Base-by-base conservation (phyloP, 495 filamentous ascomycete genomes). In the Aspergillus avenaceus region DNA sequence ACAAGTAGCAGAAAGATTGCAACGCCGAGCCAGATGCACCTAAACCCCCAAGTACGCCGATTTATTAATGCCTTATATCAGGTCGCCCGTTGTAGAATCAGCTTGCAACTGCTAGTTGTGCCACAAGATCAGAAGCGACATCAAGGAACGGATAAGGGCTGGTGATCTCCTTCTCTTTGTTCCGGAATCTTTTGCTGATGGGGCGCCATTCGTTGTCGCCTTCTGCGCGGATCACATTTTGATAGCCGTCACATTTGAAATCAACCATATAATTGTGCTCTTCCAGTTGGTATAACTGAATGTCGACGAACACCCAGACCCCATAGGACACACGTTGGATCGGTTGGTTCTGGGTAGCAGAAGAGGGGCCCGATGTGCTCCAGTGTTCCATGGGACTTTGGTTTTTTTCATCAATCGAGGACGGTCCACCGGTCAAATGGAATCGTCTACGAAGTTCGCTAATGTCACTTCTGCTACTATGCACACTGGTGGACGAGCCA, bases 191-290 rank as follows among this genome's bases (percentile, higher is more conserved):
- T 43, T 73, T 75, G 64, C 70, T 74, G 38, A 77, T 71, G 7
- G 73, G 69, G 28, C 64, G 63, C 73, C 73, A 77, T 40, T 75
- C 73, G 11, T 61, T 55, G 12, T 69, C 70, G 21, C 69, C 64
- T 6, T 72, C 65, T 6, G 69, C 64, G n/a, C 76, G 72, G 43
- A 83, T 73, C 43, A 88, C 72, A 29, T 88, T 86, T 67, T 98
- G 93, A 66, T 98, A 98, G 6, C 93, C 93, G n/a, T 91, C 90
- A 61, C 93, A 96, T 62, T 95, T 97, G 79, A 98, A 97, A 65
- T 98, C 93, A 22, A 98, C 93, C 54, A 97, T 85, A 67, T 91
- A 98, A 56, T 91, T 91, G 48, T 88, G 87, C 31, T 84, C 82
- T 66, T 98, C 93, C 68, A 98, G 86, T 60, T 92, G 87, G 65